Evolutionary conservation across 2,329 filamentous ascomycete species (phyloP), one percentile per base, ranked within the genome.

Genomic region (Amauroascus verrucosus): DNA sequence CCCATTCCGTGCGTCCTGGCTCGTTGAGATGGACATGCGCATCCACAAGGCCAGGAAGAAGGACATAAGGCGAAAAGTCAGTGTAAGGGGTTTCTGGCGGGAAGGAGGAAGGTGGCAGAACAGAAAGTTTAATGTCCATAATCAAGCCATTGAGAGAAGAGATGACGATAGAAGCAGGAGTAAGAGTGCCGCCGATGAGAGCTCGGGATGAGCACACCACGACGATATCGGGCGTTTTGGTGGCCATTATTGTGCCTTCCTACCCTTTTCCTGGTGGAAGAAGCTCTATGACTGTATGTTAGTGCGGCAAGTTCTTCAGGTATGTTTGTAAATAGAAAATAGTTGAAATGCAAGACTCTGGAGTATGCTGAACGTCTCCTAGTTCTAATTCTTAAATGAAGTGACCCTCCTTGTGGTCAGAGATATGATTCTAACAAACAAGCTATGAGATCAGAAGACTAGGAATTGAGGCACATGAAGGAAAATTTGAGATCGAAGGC

Each of bases 21-120:
- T 98, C 93, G 65, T 97, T 97, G 62, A 97, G 81, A 72, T 98
- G 93, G 35, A 98, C 93, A 68, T 98, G 93, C 33, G 93, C 91
- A 68, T 98, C 93, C 16, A 98, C 91, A 28, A 98, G 77, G 18
- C 93, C 93, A 0, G 93, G 93, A 32, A 97, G 77, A 37, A 98
- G 75, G 45, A 97, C 78, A 69, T 84, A 80, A 9, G 91, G 88
- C 20, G 86, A 88, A 72, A 95, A 83, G 74, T 98, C 84, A 60
- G 81, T 78, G 70, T 97, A 97, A 5, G 77, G 75, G 6, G 84
- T 83, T 37, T 80, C 81, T 0, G 77, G 65, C 1, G 89, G 85
- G 67, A 97, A 96, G 40, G 81, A 78, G 5, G 80, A 79, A n/a
- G 72, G 66, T 0, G 88, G 86, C n/a, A 95, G 76, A 48, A 96